phyloP scores from a whole-genome alignment of 805 yeast species.

The Candida sanyiensis region DNA sequence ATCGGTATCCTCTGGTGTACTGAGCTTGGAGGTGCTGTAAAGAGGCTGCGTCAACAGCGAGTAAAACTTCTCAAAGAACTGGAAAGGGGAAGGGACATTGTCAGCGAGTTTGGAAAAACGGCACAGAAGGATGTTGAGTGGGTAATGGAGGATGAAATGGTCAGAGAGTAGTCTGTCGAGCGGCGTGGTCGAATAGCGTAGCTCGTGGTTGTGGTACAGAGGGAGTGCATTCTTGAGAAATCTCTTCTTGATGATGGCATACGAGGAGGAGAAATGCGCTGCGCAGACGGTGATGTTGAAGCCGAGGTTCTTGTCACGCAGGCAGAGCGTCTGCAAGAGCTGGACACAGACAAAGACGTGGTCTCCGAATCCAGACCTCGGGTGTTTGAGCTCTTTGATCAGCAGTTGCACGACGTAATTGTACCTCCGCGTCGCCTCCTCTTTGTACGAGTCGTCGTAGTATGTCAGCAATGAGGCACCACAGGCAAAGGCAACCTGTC shows the following conservation, averaged over 20 bases:
- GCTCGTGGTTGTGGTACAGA: neutral
- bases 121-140: slow-evolving; percentile 23
- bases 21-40: slow-evolving; percentile 10
- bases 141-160: slow-evolving; percentile 23
- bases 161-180: slow-evolving; percentile 21
- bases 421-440: slow-evolving; percentile 18
- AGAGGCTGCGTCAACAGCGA: slow-evolving; percentile 11
- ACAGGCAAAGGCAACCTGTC: slow-evolving; percentile 24
- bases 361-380: slow-evolving; percentile 22
- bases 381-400: slow-evolving; percentile 18
- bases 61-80: slow-evolving; percentile 20
- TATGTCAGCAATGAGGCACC: slow-evolving; percentile 24
- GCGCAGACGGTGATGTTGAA: slow-evolving; percentile 24
- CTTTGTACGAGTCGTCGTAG: slow-evolving; percentile 15
- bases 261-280: slow-evolving; percentile 24
- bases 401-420: slow-evolving; percentile 17
- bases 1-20: slow-evolving; percentile 7
- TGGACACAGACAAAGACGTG: slow-evolving; percentile 24
- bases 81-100: slow-evolving; percentile 23
- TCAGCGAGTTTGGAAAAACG: slow-evolving; percentile 19
- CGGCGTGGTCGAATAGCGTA: slow-evolving; percentile 9
- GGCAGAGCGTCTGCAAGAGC: slow-evolving; percentile 23
- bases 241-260: slow-evolving; percentile 24
- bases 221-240: slow-evolving; percentile 10
- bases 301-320: slow-evolving; percentile 24